A percentile compares a stretch with the other conserved stretches of the same genome.
These are phyloP conservation scores for Sarcodon sp. DNA, from an alignment of 768 basidiomycete species.

Conservation along the genomic window DNA sequence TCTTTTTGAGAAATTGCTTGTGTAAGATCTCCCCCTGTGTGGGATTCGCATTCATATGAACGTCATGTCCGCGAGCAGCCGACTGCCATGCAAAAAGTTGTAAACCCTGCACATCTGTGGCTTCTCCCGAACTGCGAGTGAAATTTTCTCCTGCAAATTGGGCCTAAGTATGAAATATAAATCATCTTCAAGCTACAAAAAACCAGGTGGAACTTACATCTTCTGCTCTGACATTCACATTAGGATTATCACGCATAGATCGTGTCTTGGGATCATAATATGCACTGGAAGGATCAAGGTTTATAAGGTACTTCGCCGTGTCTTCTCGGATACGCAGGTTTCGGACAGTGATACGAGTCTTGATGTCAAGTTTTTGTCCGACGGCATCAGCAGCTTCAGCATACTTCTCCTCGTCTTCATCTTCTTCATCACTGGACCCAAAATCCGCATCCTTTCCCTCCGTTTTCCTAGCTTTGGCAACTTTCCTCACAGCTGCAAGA, in stretches of 20 bases:
- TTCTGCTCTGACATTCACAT: conserved; percentile 65
- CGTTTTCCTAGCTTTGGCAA: conserved; percentile 80
- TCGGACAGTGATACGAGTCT: conserved; percentile 95
- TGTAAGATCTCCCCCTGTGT: conserved; percentile 92
- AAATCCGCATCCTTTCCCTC: conserved; percentile 79
- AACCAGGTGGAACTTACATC: conserved; percentile 45
- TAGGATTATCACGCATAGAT: conserved; percentile 96
- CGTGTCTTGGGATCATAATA: conserved; percentile 99
- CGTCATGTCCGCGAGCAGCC: conserved; percentile 82
- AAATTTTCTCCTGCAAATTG: conserved; percentile 97
- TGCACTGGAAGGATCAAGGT: conserved; percentile 87
- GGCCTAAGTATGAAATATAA: conserved; percentile 31
- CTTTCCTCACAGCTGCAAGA: conserved; percentile 80
- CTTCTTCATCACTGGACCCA: conserved; percentile 92
- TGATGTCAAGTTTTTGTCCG: conserved; percentile 95
- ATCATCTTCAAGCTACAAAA: neutral
- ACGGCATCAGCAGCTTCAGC: conserved; percentile 97
- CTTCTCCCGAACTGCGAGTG: conserved; percentile 81
- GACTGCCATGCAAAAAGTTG: conserved; percentile 99
- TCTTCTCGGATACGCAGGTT: conserved; percentile 98
- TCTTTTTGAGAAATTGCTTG: conserved; percentile 84
- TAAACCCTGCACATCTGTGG: conserved; percentile 81
- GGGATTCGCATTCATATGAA: conserved; percentile 92
- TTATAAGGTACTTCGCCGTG: conserved; percentile 97
- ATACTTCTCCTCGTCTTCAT: conserved; percentile 95